Evolutionary conservation across 345 rosid genomes (phyloP).

Genomic region (Murraya paniculata): DNA sequence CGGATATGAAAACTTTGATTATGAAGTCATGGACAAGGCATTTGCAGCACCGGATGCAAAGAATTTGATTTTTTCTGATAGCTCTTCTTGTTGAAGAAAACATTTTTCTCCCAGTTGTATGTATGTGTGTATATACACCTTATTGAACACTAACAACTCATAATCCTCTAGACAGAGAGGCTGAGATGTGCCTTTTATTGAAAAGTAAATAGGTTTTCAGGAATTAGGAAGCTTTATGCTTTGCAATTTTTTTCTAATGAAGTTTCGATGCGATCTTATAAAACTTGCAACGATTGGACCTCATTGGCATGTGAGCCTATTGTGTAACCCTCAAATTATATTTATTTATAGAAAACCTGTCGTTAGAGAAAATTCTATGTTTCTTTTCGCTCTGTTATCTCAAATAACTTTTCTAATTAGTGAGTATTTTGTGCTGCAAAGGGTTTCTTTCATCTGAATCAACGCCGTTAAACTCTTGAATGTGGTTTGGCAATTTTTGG

Average conservation of each 20-base stretch:
- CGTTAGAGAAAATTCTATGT: background rate
- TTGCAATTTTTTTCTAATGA: background rate
- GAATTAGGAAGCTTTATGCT: background rate
- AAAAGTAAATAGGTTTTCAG: background rate
- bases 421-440: background rate
- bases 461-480: background rate
- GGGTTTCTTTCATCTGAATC: background rate
- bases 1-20: background rate
- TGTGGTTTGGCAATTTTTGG: background rate
- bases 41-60: background rate
- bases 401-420: background rate
- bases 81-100: background rate
- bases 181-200: background rate
- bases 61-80: background rate
- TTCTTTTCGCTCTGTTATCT: background rate
- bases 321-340: background rate
- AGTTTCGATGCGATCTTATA: background rate
- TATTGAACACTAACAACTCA: background rate
- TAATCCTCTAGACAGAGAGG: background rate
- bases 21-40: too few relatives aligned
- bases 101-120: background rate
- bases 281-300: background rate
- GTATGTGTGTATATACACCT: background rate
- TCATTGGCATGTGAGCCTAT: background rate
- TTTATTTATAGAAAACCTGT: background rate